These are phyloP conservation scores for Biscogniauxia sp. DNA, from an alignment of 2,329 filamentous ascomycete species.

Conservation along the genomic window DNA sequence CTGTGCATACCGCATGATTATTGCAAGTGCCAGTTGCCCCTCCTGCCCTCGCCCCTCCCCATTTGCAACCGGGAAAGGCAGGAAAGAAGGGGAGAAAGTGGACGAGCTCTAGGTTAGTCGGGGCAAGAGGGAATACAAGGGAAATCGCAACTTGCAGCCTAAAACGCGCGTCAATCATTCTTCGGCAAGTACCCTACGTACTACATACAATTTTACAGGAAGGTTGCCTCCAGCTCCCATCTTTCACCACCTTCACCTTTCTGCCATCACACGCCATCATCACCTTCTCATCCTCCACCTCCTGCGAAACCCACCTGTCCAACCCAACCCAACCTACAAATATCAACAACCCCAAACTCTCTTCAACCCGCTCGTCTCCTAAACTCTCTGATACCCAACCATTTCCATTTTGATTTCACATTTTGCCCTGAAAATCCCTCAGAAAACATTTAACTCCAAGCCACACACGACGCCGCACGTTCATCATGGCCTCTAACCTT, in stretches of 20 bases:
- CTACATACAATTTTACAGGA: background rate
- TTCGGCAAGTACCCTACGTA: background rate
- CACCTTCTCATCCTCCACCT: background rate
- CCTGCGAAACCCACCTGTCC: too few relatives aligned
- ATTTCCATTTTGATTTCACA: background rate
- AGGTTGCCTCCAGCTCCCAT: background rate
- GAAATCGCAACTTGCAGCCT: background rate
- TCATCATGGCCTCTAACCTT: conserved; percentile 53
- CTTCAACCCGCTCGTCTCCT: background rate
- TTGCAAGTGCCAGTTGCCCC: background rate
- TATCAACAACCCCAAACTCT: background rate
- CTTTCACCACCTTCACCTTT: background rate
- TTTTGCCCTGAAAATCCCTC: background rate
- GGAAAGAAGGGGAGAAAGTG: background rate
- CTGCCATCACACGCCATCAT: background rate
- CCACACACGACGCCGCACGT: background rate
- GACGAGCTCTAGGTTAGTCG: background rate
- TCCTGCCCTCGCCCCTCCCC: background rate
- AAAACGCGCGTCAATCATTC: background rate
- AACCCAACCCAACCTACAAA: background rate
- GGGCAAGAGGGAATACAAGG: background rate
- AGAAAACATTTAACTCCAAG: background rate
- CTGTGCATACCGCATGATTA: background rate
- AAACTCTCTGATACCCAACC: background rate
- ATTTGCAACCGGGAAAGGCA: background rate